Conservation (phyloP, 2,329 filamentous ascomycete species). For the Aureobasidium vineae region DNA sequence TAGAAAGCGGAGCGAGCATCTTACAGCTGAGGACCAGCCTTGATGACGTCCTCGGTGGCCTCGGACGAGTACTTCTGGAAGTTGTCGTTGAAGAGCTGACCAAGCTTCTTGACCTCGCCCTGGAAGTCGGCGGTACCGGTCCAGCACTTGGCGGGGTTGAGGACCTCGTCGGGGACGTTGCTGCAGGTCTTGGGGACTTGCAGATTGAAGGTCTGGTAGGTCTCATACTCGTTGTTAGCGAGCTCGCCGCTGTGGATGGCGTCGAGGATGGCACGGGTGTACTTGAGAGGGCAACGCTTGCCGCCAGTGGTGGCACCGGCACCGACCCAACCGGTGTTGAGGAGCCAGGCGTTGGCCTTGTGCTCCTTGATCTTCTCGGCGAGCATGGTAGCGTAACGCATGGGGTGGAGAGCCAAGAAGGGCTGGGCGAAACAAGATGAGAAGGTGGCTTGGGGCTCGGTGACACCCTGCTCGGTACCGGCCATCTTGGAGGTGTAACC, state of each 20-base stretch:
- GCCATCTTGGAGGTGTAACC: conserved; percentile 99
- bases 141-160: conserved; percentile 95
- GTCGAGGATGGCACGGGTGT: conserved; percentile 97
- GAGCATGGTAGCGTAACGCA: conserved; percentile 98
- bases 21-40: conserved; percentile 43
- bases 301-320: conserved; percentile 86
- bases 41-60: conserved; percentile 54
- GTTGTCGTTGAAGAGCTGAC: conserved; percentile 88
- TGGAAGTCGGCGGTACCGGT: conserved; percentile 80
- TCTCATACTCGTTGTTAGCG: conserved; percentile 89
- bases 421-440: conserved; percentile 99
- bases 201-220: conserved; percentile 95
- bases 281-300: conserved; percentile 96
- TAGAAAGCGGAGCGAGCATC: neutral
- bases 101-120: conserved; percentile 86
- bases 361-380: conserved; percentile 96
- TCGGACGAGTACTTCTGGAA: conserved; percentile 91
- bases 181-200: conserved; percentile 90
- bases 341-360: conserved; percentile 94
- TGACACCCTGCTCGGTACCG: conserved; percentile 94
- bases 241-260: conserved; percentile 97
- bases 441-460: conserved; percentile 97
- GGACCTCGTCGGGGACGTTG: conserved; percentile 82
- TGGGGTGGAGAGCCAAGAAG: conserved; percentile 97
- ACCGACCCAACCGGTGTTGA: conserved; percentile 98